Conservation (phyloP, 164 flowering plant species). For the Santalum album region DNA sequence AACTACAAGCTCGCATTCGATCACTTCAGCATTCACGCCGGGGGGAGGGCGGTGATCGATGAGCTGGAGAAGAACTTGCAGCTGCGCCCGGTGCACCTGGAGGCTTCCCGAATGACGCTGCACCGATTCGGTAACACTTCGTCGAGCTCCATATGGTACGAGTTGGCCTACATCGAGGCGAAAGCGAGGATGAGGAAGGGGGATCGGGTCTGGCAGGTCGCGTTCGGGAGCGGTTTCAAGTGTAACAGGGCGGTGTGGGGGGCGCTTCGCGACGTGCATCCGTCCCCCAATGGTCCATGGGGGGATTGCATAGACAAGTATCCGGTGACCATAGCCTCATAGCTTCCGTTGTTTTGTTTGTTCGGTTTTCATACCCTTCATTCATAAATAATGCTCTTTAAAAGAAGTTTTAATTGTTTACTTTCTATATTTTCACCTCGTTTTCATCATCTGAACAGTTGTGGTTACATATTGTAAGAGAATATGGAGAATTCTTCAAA, state of each 20-base stretch:
- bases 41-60: conserved; percentile 39
- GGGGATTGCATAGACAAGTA: conserved; percentile 31
- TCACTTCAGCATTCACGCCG: conserved; percentile 32
- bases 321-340: conserved; percentile 19
- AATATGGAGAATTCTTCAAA: too few species aligned
- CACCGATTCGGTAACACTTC: conserved; percentile 41
- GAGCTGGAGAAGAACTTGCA: conserved; percentile 38
- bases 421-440: too few species aligned
- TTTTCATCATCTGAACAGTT: too few species aligned
- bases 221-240: conserved; percentile 33
- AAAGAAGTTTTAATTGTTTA: too few species aligned
- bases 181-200: conserved; percentile 35
- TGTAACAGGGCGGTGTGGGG: conserved; percentile 43
- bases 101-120: conserved; percentile 36
- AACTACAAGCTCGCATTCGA: conserved; percentile 40
- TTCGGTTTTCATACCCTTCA: too few species aligned
- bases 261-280: conserved; percentile 23
- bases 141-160: conserved; percentile 40
- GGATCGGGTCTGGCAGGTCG: conserved; percentile 36
- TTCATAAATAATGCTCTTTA: too few species aligned
- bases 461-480: too few species aligned
- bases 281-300: conserved; percentile 26
- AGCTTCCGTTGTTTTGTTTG: too few species aligned
- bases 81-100: conserved; percentile 23
- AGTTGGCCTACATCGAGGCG: conserved; percentile 34